These are phyloP conservation scores for Annulohypoxylon maeteangense DNA, from an alignment of 495 filamentous ascomycete species.

Conservation along the genomic window DNA sequence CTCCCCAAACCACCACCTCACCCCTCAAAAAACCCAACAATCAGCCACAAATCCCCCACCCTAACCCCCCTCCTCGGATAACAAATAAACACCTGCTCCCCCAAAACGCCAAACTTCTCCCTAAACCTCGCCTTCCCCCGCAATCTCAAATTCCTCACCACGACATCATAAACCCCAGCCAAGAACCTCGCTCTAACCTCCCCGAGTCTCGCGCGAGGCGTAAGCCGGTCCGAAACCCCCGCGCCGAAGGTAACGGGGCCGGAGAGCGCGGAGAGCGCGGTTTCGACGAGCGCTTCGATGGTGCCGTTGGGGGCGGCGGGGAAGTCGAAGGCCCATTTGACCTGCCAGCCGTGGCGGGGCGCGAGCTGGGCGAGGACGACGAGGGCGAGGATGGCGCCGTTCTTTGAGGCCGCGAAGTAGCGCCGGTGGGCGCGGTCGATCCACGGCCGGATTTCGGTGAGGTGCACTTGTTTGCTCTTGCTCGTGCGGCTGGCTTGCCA, in stretches of 20 bases:
- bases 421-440: slow-evolving; percentile 65
- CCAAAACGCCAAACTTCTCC: slow-evolving; percentile 72
- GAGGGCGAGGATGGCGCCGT: slow-evolving; percentile 65
- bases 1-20: neutral
- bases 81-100: slow-evolving; percentile 72
- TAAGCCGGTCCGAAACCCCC: slow-evolving; percentile 66
- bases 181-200: slow-evolving; percentile 71
- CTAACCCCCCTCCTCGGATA: slow-evolving; percentile 57
- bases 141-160: slow-evolving; percentile 72
- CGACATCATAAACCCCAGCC: slow-evolving; percentile 70
- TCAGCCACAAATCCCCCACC: slow-evolving; percentile 13
- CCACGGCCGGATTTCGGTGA: slow-evolving; percentile 70
- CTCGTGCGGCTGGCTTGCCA: slow-evolving; percentile 39
- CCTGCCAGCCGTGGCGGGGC: slow-evolving; percentile 73
- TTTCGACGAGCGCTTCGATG: slow-evolving; percentile 62
- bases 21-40: slow-evolving; percentile 18
- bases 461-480: slow-evolving; percentile 65
- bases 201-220: slow-evolving; percentile 70
- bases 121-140: slow-evolving; percentile 76
- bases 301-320: slow-evolving; percentile 70
- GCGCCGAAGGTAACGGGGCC: slow-evolving; percentile 73
- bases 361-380: slow-evolving; percentile 72
- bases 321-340: slow-evolving; percentile 79
- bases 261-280: slow-evolving; percentile 68
- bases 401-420: slow-evolving; percentile 71